Evolutionary conservation across 2,329 filamentous ascomycete species (phyloP).

Genomic region (Botrytis paeoniae): DNA sequence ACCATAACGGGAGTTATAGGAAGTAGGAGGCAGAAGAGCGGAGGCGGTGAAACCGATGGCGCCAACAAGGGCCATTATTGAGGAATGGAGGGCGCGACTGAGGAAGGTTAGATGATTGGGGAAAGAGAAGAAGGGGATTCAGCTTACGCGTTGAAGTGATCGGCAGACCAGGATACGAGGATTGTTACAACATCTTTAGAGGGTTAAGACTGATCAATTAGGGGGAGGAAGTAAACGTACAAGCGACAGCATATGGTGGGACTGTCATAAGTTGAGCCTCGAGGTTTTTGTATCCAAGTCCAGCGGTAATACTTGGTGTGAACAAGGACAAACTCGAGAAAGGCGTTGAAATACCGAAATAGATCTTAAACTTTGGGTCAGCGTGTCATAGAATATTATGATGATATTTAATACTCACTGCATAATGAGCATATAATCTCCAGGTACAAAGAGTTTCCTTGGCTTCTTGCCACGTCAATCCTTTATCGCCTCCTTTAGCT

Average conservation of each 20-base stretch:
- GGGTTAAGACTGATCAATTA: background rate
- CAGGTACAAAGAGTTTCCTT: conserved; percentile 48
- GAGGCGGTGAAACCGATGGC: conserved; percentile 59
- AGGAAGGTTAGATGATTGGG: background rate
- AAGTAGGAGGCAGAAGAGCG: conserved; percentile 57
- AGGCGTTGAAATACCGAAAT: conserved; percentile 51
- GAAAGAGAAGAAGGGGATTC: background rate
- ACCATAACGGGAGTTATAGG: conserved; percentile 62
- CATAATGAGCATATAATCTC: conserved; percentile 51
- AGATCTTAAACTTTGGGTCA: conserved; percentile 38
- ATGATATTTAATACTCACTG: conserved; percentile 38
- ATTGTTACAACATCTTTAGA: conserved; percentile 44
- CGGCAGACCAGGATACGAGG: conserved; percentile 56
- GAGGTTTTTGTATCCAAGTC: conserved; percentile 53
- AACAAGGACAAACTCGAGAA: conserved; percentile 59
- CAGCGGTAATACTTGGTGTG: conserved; percentile 63
- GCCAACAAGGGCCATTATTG: conserved; percentile 48
- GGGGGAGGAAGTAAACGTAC: conserved; percentile 34
- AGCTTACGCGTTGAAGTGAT: conserved; percentile 53
- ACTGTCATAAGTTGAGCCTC: conserved; percentile 64
- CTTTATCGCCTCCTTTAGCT: conserved; percentile 40
- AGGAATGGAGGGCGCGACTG: conserved; percentile 49
- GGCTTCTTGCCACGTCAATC: conserved; percentile 48
- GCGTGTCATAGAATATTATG: background rate
- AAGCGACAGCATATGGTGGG: conserved; percentile 61